These are phyloP conservation scores for Licmophora abbreviata DNA, from an alignment of 108 stramenopile genomes.

Conservation along the genomic window DNA sequence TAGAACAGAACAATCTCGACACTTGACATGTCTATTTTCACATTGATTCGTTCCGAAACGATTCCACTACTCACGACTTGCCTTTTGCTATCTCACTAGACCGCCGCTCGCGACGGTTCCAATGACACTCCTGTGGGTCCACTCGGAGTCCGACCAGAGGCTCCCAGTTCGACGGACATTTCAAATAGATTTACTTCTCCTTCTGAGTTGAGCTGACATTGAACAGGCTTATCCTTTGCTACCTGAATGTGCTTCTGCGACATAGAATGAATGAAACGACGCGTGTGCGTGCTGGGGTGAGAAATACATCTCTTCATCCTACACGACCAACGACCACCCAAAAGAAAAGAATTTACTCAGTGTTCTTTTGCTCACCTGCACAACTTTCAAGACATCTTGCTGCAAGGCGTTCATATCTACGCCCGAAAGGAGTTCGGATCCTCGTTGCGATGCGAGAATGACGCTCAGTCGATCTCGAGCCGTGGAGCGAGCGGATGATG, in stretches of 20 bases:
- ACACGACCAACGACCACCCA: not conserved
- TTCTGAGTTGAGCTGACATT: conserved; percentile 27
- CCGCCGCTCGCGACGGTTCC: too few relatives aligned
- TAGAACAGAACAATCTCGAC: too few relatives aligned
- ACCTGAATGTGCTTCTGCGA: conserved; percentile 28
- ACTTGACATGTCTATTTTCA: too few relatives aligned
- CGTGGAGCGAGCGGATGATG: conserved; percentile 18
- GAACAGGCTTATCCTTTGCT: conserved; percentile 23
- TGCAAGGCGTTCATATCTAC: conserved; percentile 44
- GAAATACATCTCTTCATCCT: conserved; percentile 1
- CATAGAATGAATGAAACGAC: not conserved
- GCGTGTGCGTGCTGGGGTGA: too few relatives aligned
- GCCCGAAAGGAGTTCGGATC: conserved; percentile 27
- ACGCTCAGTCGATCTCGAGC: conserved; percentile 31
- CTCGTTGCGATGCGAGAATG: conserved; percentile 33
- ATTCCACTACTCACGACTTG: too few relatives aligned
- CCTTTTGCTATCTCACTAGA: too few relatives aligned
- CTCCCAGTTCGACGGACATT: conserved; percentile 38
- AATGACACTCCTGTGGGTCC: too few relatives aligned
- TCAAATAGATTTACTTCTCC: conserved; percentile 34
- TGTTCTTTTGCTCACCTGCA: conserved; percentile 11
- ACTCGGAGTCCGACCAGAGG: too few relatives aligned
- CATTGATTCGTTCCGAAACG: too few relatives aligned
- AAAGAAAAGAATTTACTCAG: not conserved
- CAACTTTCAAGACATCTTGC: conserved; percentile 31